A percentile compares a stretch with the other conserved stretches of the same genome.
Evolutionary conservation across 148 eudicot genomes (phyloP).

Genomic region (Camellia granthamiana): DNA sequence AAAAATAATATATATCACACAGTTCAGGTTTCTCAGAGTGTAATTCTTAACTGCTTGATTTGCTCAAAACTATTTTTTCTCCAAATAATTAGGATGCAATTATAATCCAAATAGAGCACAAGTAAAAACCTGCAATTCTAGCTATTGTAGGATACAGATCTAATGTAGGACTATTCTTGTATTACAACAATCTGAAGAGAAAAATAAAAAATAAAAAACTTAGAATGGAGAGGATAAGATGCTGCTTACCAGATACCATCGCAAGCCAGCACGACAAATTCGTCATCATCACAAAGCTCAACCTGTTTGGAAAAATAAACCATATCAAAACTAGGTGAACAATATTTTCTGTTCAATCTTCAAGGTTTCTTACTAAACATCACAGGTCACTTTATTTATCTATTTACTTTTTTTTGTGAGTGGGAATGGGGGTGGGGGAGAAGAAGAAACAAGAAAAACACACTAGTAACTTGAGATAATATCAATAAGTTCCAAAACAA

Average conservation of each 20-base stretch:
- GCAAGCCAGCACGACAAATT: constrained; percentile 90
- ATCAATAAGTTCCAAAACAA: background rate
- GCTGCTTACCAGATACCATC: constrained; percentile 94
- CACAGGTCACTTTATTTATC: background rate
- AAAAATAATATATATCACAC: too few relatives aligned
- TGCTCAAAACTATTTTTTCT: background rate
- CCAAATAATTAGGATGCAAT: background rate
- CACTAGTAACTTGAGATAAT: background rate
- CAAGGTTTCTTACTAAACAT: background rate
- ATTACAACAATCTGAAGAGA: background rate
- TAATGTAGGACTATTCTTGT: background rate
- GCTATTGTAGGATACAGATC: background rate
- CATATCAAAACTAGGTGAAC: background rate
- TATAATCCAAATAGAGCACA: background rate
- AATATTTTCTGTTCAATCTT: background rate
- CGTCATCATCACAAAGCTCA: constrained; percentile 90
- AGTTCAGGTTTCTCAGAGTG: too few relatives aligned
- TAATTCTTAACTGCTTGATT: background rate
- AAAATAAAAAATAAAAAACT: background rate
- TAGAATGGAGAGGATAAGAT: constrained; percentile 10
- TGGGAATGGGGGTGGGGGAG: background rate
- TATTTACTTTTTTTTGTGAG: background rate
- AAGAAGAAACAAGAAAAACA: background rate
- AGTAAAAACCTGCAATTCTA: background rate
- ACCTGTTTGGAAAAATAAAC: constrained; percentile 19